A percentile compares a stretch with the other conserved stretches of the same genome.
phyloP scores from a whole-genome alignment of 164 flowering plant species.

The Nelumbo lutea region DNA sequence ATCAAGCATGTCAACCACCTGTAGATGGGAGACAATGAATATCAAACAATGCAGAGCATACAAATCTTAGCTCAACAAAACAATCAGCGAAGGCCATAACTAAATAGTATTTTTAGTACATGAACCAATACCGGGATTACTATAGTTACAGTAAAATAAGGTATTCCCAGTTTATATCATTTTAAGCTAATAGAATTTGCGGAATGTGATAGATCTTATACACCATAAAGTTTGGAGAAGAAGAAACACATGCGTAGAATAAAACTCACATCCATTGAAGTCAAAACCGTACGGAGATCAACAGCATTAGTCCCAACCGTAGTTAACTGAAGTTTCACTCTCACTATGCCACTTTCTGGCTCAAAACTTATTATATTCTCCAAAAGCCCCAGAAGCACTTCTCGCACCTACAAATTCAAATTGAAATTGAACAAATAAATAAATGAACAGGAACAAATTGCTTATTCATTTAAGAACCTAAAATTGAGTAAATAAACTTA shows the following conservation, averaged over 20 bases:
- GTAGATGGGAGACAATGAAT: constrained; percentile 12
- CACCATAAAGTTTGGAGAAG: neutral
- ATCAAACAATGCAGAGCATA: neutral
- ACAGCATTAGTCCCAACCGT: constrained; percentile 31
- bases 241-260: neutral
- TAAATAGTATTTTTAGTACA: neutral
- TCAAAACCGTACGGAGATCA: constrained; percentile 54
- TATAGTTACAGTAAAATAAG: neutral
- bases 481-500: neutral
- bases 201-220: neutral
- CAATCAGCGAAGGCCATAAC: neutral
- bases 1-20: constrained; percentile 72
- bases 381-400: constrained; percentile 48
- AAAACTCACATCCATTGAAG: constrained; percentile 76
- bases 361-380: constrained; percentile 59
- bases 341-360: constrained; percentile 29
- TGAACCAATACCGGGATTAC: neutral
- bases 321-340: constrained; percentile 31
- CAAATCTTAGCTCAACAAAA: neutral
- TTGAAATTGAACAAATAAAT: constrained; percentile 12
- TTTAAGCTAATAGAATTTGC: neutral
- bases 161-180: neutral
- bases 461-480: neutral
- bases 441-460: neutral
- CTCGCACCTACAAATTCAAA: constrained; percentile 60